These are phyloP conservation scores for Agrostemma githago DNA, from an alignment of 148 eudicot genomes.

Conservation along the genomic window DNA sequence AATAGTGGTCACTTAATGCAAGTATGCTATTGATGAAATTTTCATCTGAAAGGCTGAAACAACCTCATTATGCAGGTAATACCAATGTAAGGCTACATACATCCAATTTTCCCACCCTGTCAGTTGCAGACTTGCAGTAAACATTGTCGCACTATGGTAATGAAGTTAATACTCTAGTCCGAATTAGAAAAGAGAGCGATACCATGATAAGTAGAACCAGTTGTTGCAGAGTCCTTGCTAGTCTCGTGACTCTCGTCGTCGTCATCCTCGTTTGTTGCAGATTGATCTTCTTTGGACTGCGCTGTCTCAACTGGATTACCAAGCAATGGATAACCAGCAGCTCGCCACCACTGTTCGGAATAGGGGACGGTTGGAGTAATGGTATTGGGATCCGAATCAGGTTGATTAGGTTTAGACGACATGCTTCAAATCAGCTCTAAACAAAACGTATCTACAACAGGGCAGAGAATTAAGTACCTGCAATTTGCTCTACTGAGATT, in stretches of 20 bases:
- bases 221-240: conserved; percentile 42
- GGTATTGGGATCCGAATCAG: conserved; percentile 29
- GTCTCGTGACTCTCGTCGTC: conserved; percentile 44
- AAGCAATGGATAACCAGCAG: conserved; percentile 38
- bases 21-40: neutral
- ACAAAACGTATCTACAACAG: conserved; percentile 1
- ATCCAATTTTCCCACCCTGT: neutral
- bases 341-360: conserved; percentile 72
- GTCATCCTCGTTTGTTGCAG: conserved; percentile 46
- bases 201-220: conserved; percentile 45
- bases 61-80: no score
- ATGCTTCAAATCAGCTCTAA: conserved; percentile 39
- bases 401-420: conserved; percentile 51
- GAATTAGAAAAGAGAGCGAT: neutral
- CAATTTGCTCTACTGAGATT: neutral
- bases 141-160: neutral
- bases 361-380: conserved; percentile 38
- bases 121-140: neutral
- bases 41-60: no score
- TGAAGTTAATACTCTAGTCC: neutral
- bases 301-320: conserved; percentile 33
- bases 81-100: neutral
- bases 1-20: neutral
- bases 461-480: conserved; percentile 11
- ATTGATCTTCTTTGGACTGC: conserved; percentile 47